Evolutionary conservation across 192 early-diverging fungal species (phyloP), one percentile per base, ranked within the genome.

Genomic region (Backusella australiensis): DNA sequence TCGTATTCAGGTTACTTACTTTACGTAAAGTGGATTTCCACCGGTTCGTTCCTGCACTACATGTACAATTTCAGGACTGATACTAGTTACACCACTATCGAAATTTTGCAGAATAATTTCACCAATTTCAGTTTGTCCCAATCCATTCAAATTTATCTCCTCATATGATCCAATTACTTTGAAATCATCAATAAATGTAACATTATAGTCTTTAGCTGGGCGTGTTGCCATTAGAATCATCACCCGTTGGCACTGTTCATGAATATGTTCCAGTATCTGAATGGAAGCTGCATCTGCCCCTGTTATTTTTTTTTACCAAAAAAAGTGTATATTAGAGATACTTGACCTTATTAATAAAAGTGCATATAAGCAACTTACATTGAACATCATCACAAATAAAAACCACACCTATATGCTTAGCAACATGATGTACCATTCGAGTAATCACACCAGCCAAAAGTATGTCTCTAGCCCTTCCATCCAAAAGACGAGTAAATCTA

Each of bases 11-110:
- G n/a, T n/a, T n/a, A 36, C 76, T 78, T 72, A 78, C 77, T 82
- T 88, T 72, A 88, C 86, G 74, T 83, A 82, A 36, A 86, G 77
- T 14, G 86, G 86, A 70, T 88, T 88, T 3, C 86, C 86, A 21
- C 81, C 81, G 14, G 86, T 88, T 34, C 84, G 80, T 69, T 85
- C 77, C 38, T 85, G 78, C 15, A 87, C 77, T 7, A 87, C 69
- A 11, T 81, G 75, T 1, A 85, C 59, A 65, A 87, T 81, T 12
- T 80, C 80, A 0, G 82, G 82, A 41, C 78, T 85, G 34, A 87
- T 78, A 9, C 38, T 53, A 12, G 41, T 77, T 2, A 87, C 84
- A 7, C 84, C 84, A 26, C 63, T 79, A 29, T 77, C 73, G 53
- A 85, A 87, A 19, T 77, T 74, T 53, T 76, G 77, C 12, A 87